Evolutionary conservation across 1,139 yeast genomes (phyloP).

Genomic region (Sugiyamaella grinbergsii): DNA sequence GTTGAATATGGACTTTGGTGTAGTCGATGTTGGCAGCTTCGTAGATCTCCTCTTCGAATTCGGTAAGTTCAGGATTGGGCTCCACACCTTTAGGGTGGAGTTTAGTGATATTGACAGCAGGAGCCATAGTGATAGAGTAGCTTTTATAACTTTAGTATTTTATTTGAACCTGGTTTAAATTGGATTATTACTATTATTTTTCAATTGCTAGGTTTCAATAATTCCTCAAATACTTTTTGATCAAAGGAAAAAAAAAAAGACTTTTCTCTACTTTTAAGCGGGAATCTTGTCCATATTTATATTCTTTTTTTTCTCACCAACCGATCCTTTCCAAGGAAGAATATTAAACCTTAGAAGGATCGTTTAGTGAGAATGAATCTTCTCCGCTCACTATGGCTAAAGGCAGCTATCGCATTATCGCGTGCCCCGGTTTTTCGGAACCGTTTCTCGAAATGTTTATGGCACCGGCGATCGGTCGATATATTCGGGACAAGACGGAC

Average conservation of each 20-base stretch:
- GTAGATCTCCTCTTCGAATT: conserved; percentile 45
- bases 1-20: conserved; percentile 54
- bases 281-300: not conserved
- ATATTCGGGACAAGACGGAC: conserved; percentile 13
- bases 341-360: too few species aligned
- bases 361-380: too few species aligned
- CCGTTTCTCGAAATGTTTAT: conserved; percentile 3
- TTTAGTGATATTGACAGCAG: conserved; percentile 46
- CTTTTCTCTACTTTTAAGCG: not conserved
- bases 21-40: conserved; percentile 48
- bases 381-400: too few species aligned
- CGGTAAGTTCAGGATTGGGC: conserved; percentile 43
- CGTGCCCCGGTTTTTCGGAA: conserved; percentile 19
- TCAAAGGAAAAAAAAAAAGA: too few species aligned
- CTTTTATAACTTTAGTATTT: not conserved
- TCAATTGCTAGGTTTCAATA: not conserved
- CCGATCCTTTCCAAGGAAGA: too few species aligned
- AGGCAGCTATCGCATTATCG: conserved; percentile 13
- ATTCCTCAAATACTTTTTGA: too few species aligned
- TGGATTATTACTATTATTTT: not conserved
- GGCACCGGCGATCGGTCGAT: conserved; percentile 8
- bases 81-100: conserved; percentile 49
- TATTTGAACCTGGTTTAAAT: too few species aligned
- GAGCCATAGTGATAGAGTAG: conserved; percentile 38
- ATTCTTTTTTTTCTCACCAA: too few species aligned